Evolutionary conservation across 768 basidiomycete species (phyloP), one percentile per base, ranked within the genome.

Genomic region (Suillus lakei): DNA sequence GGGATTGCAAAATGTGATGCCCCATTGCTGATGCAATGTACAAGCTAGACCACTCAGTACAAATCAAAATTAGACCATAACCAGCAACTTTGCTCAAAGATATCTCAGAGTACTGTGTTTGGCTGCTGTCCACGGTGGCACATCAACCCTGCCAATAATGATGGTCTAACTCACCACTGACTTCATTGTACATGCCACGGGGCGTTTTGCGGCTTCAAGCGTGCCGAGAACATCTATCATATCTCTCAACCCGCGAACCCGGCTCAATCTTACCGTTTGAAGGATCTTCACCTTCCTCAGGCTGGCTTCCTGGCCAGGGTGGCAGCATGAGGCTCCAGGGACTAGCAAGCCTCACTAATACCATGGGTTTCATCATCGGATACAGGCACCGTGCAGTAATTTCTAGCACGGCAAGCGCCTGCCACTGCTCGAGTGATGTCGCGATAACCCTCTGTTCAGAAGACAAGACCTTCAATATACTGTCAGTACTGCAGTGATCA

Each of bases 281-380:
- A 59, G 23, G 58, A 7, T 41, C 39, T 6, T 28, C 16, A 12
- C 38, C 18, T 51, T 51, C 28, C 50, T n/a, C n/a, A n/a, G n/a
- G n/a, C n/a, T 28, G 28, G 26, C 50, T 28, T 50, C 48, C 26
- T 18, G 16, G 15, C 26, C 30, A 59, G 58, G 58, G 58, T 59
- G 58, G 32, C 28, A 41, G 28, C 58, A 59, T 21, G 58, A 59
- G 58, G 39, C 39, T 18, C 28, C 51, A 53, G 51, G 51, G 28
- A 10, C 56, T 18, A 58, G 2, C n/a, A 36, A 36, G 34, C n/a
- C 53, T 55, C 23, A 26, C 1, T 28, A 28, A 59, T 41, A 21
- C 41, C 58, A 21, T 59, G 12, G 8, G 21, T 59, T 18, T 59
- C 39, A 5, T 59, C 38, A 59, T 58, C 38, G 23, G 16, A 58